Conservation (phyloP, 345 rosid genomes). For the Luvunga scandens region DNA sequence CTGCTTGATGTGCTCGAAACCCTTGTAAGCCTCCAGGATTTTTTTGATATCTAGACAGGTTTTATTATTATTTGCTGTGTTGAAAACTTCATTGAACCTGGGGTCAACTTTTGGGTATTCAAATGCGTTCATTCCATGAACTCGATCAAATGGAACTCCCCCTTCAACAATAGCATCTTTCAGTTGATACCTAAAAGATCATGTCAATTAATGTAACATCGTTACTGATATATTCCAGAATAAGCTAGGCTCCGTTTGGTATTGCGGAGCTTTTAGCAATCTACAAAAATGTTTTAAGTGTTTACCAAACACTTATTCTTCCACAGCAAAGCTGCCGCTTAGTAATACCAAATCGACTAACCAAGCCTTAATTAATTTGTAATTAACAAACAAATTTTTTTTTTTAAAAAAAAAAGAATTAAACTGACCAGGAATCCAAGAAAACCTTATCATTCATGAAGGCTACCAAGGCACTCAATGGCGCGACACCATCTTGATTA, state of each 20-base stretch:
- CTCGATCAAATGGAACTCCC: conserved; percentile 45
- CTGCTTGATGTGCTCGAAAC: neutral
- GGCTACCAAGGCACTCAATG: conserved; percentile 1
- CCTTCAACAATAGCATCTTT: conserved; percentile 45
- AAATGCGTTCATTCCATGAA: conserved; percentile 6
- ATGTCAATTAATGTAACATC: neutral
- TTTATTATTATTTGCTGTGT: neutral
- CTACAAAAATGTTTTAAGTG: no score
- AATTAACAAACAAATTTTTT: no score
- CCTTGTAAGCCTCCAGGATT: neutral
- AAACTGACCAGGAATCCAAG: neutral
- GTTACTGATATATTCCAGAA: no score
- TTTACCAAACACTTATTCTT: no score
- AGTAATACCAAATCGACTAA: no score
- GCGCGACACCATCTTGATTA: conserved; percentile 18
- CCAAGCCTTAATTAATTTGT: no score
- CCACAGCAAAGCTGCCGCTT: no score
- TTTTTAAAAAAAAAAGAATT: neutral
- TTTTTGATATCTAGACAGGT: neutral
- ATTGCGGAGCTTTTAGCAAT: no score
- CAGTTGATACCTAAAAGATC: conserved; percentile 24
- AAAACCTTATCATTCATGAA: neutral
- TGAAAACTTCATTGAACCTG: neutral
- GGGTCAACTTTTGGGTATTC: neutral
- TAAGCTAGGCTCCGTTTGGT: neutral